phyloP scores from a whole-genome alignment of 2,329 filamentous ascomycete genomes.

The Ophiosphaerella narmari region DNA sequence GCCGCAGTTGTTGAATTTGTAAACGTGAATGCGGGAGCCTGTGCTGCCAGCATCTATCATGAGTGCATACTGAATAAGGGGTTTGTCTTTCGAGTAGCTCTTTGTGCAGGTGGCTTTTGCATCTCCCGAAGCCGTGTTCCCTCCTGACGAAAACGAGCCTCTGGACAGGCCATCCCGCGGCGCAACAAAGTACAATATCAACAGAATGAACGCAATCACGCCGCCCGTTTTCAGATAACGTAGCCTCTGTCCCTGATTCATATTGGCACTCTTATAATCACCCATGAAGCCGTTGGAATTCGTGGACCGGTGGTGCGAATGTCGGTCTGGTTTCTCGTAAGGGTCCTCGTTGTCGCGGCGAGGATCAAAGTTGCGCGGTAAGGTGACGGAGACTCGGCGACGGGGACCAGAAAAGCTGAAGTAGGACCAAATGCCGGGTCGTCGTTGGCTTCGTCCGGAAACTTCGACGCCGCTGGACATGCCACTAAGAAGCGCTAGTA shows the following conservation, averaged over 20 bases:
- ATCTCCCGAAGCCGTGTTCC: slow-evolving; percentile 58
- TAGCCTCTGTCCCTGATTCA: slow-evolving; percentile 66
- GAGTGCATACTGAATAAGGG: slow-evolving; percentile 93
- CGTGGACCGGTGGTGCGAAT: slow-evolving; percentile 42
- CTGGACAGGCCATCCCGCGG: slow-evolving; percentile 45
- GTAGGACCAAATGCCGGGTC: slow-evolving; percentile 59
- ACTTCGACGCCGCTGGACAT: slow-evolving; percentile 62
- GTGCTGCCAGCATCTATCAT: slow-evolving; percentile 99
- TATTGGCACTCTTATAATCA: slow-evolving; percentile 53
- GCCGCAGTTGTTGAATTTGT: slow-evolving; percentile 99
- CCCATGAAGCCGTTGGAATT: slow-evolving; percentile 48
- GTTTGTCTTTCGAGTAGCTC: slow-evolving; percentile 85
- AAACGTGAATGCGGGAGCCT: slow-evolving; percentile 96
- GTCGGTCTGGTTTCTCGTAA: slow-evolving; percentile 54
- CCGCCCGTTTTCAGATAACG: slow-evolving; percentile 66
- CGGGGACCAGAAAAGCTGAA: slow-evolving; percentile 56
- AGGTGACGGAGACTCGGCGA: slow-evolving; percentile 57
- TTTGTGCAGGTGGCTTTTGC: slow-evolving; percentile 76
- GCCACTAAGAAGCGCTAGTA: slow-evolving; percentile 22
- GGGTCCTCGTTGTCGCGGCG: slow-evolving; percentile 41
- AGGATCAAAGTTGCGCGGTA: slow-evolving; percentile 48
- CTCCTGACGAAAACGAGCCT: slow-evolving; percentile 34
- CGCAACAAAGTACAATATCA: slow-evolving; percentile 62
- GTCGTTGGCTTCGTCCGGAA: slow-evolving; percentile 44
- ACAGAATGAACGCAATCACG: slow-evolving; percentile 61